Evolutionary conservation across 257 asterid species (phyloP), one percentile per base, ranked within the genome.

Genomic region (Penstemon barbatus): DNA sequence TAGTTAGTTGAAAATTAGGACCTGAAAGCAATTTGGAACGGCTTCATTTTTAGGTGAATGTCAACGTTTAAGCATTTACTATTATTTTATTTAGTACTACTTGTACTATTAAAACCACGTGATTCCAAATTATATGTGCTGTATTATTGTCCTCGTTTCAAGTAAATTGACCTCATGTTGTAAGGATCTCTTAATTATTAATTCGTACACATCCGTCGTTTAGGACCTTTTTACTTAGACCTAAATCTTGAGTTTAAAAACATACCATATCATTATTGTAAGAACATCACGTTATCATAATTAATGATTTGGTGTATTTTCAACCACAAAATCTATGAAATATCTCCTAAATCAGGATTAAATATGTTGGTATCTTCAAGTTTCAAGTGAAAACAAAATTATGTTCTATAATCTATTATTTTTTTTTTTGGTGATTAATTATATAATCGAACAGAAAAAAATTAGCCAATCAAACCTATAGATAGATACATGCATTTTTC

Each of bases 101-200:
- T 57, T 25, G 33, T 25, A 19, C 38, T 7, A 43, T 10, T 73
- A 51, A 39, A 49, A 48, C 58, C 49, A 11, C 41, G 44, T 61
- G 62, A 60, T 69, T 36, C n/a, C 12, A 8, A 63, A 60, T 55
- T 63, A 45, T 73, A 57, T 51, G 52, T 7, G 53, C 52, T 66
- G 71, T 72, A 74, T 74, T 74, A 70, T 61, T 11, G 40, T 68
- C 43, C n/a, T 60, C 55, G 19, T 68, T 61, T 54, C 1, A 39
- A 52, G 9, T 25, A 43, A 57, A 39, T 68, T 5, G 48, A 56
- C 57, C 19, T n/a, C 36, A 12, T 44, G 59, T 46, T 56, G 56
- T 18, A 42, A 10, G 43, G 33, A 42, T 45, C 25, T 43, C 55
- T 52, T 12, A 45, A 10, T 53, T 62, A 46, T 54, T 40, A 37